Evolutionary conservation across 2,329 filamentous ascomycete species (phyloP).

Genomic region (Didymella exigua): DNA sequence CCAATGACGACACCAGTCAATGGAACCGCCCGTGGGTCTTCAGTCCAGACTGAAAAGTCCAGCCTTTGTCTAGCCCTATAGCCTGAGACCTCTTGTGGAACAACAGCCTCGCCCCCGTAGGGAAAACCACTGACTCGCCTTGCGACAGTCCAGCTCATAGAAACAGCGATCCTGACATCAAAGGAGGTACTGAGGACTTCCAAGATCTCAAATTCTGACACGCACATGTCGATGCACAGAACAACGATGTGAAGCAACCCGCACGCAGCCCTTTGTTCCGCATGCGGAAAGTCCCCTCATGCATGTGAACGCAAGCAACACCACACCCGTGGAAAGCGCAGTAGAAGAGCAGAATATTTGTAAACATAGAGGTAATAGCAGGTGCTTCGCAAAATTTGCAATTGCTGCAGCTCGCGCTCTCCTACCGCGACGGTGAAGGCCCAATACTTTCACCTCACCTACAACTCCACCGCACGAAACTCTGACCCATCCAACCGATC

Average conservation of each 20-base stretch:
- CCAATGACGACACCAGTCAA: background rate
- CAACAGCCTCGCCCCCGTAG: constrained; percentile 9
- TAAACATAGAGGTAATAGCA: background rate
- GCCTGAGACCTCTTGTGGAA: constrained; percentile 3
- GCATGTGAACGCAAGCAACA: constrained; percentile 5
- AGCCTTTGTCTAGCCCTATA: background rate
- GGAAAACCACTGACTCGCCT: constrained; percentile 14
- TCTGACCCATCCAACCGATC: background rate
- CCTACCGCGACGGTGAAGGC: background rate
- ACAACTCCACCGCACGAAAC: background rate
- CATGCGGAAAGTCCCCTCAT: constrained; percentile 20
- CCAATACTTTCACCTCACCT: background rate
- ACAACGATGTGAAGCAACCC: constrained; percentile 1
- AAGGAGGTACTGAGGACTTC: background rate
- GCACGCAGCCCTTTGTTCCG: constrained; percentile 24
- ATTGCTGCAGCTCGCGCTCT: background rate
- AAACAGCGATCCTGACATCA: background rate
- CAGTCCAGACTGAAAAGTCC: background rate
- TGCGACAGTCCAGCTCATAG: background rate
- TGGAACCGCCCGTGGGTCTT: background rate
- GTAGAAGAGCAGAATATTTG: background rate
- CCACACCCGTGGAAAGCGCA: background rate
- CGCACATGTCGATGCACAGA: background rate
- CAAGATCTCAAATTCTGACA: background rate
- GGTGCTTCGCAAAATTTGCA: background rate